These are phyloP conservation scores for Eimeria praecox DNA, from an alignment of 169 alveolate genomes.

Conservation along the genomic window DNA sequence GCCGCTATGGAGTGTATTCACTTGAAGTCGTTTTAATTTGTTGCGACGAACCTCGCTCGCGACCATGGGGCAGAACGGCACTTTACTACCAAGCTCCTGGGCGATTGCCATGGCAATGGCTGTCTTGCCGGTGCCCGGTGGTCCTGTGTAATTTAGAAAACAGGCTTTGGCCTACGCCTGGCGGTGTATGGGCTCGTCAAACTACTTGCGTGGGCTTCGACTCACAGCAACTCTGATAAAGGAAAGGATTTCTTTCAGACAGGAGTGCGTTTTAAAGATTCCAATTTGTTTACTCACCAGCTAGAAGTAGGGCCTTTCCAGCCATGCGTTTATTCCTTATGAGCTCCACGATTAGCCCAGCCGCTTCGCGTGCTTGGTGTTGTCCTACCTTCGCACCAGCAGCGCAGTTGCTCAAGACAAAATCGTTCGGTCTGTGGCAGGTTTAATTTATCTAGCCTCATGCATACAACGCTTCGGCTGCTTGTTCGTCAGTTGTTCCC, in stretches of 20 bases:
- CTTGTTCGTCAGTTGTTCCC: background rate
- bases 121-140: conserved; percentile 99
- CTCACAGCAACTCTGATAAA: background rate
- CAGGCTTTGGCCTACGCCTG: background rate
- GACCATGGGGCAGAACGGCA: conserved; percentile 99
- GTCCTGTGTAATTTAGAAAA: conserved; percentile 85
- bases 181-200: background rate
- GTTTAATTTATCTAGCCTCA: background rate
- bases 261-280: background rate
- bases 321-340: conserved; percentile 98
- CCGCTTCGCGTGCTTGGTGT: conserved; percentile 99
- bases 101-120: conserved; percentile 99
- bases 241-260: background rate
- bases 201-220: background rate
- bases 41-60: conserved; percentile 97
- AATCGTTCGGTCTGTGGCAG: background rate
- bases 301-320: conserved; percentile 87
- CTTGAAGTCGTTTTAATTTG: background rate
- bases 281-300: conserved; percentile 64
- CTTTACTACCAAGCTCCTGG: conserved; percentile 99
- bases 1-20: background rate
- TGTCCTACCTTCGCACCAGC: conserved; percentile 96
- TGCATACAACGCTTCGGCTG: background rate
- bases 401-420: conserved; percentile 85
- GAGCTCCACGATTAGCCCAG: conserved; percentile 98